Conservation (phyloP, 2,329 filamentous ascomycete genomes). For the Penicillium sp. region DNA sequence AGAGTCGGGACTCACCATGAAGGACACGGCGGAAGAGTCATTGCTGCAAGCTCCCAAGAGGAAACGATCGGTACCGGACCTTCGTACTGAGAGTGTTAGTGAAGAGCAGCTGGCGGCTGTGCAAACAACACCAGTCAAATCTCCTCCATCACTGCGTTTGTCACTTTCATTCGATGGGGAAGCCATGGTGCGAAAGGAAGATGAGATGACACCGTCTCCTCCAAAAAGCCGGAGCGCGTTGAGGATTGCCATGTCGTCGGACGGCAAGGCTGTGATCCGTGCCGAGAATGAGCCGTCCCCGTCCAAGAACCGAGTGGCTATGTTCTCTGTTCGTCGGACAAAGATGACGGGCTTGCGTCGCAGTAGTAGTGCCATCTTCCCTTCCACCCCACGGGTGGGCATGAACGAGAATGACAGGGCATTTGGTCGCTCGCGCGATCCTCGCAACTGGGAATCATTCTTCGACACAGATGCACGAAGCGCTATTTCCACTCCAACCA, state of each 20-base stretch:
- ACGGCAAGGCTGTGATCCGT: slow-evolving; percentile 86
- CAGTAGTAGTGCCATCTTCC: slow-evolving; percentile 66
- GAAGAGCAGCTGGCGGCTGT: slow-evolving; percentile 14
- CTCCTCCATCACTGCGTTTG: slow-evolving; percentile 40
- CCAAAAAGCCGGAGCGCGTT: slow-evolving; percentile 52
- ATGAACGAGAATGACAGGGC: slow-evolving; percentile 48
- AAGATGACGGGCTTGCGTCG: slow-evolving; percentile 60
- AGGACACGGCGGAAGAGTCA: slow-evolving; percentile 20
- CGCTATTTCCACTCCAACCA: slow-evolving; percentile 74
- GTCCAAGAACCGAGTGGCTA: slow-evolving; percentile 52
- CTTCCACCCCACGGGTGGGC: slow-evolving; percentile 58
- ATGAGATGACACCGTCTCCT: slow-evolving; percentile 41
- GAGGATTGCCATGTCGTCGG: slow-evolving; percentile 77
- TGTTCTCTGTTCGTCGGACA: slow-evolving; percentile 48
- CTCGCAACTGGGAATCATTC: slow-evolving; percentile 86
- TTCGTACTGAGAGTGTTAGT: slow-evolving; percentile 15
- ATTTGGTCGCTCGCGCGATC: slow-evolving; percentile 78
- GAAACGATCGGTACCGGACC: slow-evolving; percentile 36
- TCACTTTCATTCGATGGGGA: slow-evolving; percentile 44
- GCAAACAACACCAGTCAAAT: slow-evolving; percentile 25
- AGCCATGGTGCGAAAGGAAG: slow-evolving; percentile 38
- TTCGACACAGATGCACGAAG: slow-evolving; percentile 78
- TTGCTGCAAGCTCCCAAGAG: slow-evolving; percentile 26
- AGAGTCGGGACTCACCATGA: slow-evolving; percentile 11
- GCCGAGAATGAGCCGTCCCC: slow-evolving; percentile 69